Evolutionary conservation across 2,329 filamentous ascomycete species (phyloP), one percentile per base, ranked within the genome.

Genomic region (Neoarthrinium moseri): DNA sequence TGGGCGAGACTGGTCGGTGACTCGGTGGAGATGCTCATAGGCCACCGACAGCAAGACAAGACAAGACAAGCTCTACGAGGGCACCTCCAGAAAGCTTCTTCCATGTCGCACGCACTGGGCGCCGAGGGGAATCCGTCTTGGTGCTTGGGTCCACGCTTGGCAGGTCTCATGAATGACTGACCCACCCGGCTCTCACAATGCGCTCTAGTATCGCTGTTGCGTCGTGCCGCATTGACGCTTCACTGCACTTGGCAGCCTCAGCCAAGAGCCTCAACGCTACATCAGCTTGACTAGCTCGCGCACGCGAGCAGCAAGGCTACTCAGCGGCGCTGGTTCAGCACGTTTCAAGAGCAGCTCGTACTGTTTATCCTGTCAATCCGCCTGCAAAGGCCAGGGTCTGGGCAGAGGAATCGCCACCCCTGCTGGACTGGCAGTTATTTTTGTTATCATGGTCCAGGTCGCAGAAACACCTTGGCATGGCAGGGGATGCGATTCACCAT

Each of bases 101-200:
- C n/a, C n/a, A 11, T 38, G 20, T 43, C 18, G 26, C n/a, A 24
- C 26, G 30, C 29, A 35, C 39, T 43, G 32, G 45, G 45, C 39
- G 21, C 26, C 11, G 23, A 44, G 18, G 15, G 22, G 30, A 38
- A 15, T 21, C 18, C 18, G 36, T 22, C 26, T 44, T 13, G 41
- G n/a, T 15, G 40, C 40, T 43, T 34, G 40, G 30, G 21, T 13
- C 15, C n/a, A 32, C 15, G 18, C 41, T 48, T 48, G 41, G 40
- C 40, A 48, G 40, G 26, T 40, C 34, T 39, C 43, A 45, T 30
- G 24, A 29, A 11, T 38, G 34, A 45, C 40, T 60, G 59, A 59
- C 52, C 60, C 58, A 63, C 56, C 59, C 59, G 54, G 56, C 51
- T 55, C 53, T 57, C 54, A 57, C 52, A 54, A 50, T 43, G 41